Base-by-base conservation (phyloP, 805 yeast species). In the Yamadazyma akitaensis region DNA sequence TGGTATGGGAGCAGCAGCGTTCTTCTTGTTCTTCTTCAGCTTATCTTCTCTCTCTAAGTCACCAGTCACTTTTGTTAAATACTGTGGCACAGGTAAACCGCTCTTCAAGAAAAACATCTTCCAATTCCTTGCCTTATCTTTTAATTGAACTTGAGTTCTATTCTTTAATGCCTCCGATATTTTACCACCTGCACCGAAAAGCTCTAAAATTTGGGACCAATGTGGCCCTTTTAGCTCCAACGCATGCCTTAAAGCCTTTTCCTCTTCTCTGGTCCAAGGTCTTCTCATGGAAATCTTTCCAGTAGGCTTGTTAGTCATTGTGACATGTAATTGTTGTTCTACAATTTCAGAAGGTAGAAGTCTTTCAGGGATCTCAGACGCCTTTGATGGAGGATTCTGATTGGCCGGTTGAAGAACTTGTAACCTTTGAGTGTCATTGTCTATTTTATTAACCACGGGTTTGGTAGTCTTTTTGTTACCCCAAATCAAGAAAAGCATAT, bases 111-210 rank as follows among this genome's bases (percentile, higher is more conserved):
- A 89, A 53, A 84, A 83, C 79, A 91, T 79, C 62, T 94, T 94
- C 89, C 97, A 86, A 61, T 94, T 94, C 54, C 99, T 77, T 0
- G 98, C 98, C 62, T 94, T 94, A 62, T 94, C 99, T 64, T 94
- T 94, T 48, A 94, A 74, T 62, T 94, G 99, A 14, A 92, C 88
- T 58, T 90, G 96, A 3, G 86, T 84, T 61, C 99, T 75, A 61
- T 89, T 87, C 64, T 89, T 92, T 55, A 94, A 73, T 1, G 83
- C 80, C 62, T 94, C 98, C 35, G 84, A 81, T 21, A 85, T 75
- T 39, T 84, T 77, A 3, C 99, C 99, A 8, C 98, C 98, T 3
- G 96, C 87, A 1, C 99, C 99, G 62, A 85, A 87, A n/a, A 86
- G 67, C 57, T 88, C 96, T 40, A 92, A 66, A 43, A 94, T 94